Conservation (phyloP, 2,329 filamentous ascomycete genomes). For the Fusarium poae region DNA sequence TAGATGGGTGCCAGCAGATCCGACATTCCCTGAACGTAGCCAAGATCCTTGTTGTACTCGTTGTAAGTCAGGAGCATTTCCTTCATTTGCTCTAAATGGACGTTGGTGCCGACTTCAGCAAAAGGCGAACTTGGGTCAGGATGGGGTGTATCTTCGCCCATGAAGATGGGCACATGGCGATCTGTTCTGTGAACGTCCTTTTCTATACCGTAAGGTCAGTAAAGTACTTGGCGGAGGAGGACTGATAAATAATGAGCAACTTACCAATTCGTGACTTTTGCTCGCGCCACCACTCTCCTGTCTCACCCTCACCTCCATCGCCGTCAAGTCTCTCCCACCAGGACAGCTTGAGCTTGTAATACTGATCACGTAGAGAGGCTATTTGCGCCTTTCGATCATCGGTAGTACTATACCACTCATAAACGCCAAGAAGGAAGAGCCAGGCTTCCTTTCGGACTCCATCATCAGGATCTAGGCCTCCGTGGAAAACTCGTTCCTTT, state of each 20-base stretch:
- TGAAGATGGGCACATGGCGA: constrained; percentile 93
- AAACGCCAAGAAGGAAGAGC: constrained; percentile 92
- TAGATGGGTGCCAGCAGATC: constrained; percentile 96
- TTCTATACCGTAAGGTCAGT: constrained; percentile 68
- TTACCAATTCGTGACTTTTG: constrained; percentile 93
- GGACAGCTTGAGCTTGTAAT: constrained; percentile 89
- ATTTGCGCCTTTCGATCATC: constrained; percentile 87
- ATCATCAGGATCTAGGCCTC: constrained; percentile 88
- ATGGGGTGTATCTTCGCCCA: constrained; percentile 95
- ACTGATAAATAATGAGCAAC: constrained; percentile 51
- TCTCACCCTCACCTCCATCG: constrained; percentile 80
- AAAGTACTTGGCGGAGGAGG: constrained; percentile 5
- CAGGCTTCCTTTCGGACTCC: constrained; percentile 96
- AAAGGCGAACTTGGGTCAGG: constrained; percentile 97
- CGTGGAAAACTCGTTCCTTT: constrained; percentile 97
- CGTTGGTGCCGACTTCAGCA: constrained; percentile 91
- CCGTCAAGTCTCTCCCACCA: constrained; percentile 98
- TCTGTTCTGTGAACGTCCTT: constrained; percentile 99
- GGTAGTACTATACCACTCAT: constrained; percentile 90
- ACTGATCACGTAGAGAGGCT: constrained; percentile 90
- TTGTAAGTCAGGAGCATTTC: constrained; percentile 99
- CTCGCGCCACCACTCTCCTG: constrained; percentile 96
- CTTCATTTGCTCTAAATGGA: constrained; percentile 98
- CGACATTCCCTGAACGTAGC: constrained; percentile 99
- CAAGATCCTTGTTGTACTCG: constrained; percentile 94